phyloP scores from a whole-genome alignment of 2,329 filamentous ascomycete species.

The Dryadomyces sulphureus region DNA sequence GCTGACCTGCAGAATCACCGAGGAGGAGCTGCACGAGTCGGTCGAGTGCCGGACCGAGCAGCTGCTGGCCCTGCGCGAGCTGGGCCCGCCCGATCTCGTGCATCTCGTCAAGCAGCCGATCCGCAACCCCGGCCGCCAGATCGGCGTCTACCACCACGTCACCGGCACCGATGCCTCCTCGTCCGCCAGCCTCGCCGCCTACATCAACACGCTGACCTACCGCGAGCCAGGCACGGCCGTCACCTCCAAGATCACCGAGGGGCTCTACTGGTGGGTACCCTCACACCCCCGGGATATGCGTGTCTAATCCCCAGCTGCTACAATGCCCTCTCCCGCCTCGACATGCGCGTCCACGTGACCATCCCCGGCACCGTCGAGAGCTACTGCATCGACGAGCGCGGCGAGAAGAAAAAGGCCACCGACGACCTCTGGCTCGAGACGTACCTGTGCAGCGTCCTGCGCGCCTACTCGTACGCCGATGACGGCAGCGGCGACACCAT shows the following conservation, averaged over 20 bases:
- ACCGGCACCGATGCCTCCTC: slow-evolving; percentile 95
- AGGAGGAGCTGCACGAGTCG: slow-evolving; percentile 82
- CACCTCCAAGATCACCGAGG: slow-evolving; percentile 76
- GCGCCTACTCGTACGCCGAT: slow-evolving; percentile 93
- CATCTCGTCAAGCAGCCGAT: slow-evolving; percentile 71
- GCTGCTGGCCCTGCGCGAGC: slow-evolving; percentile 70
- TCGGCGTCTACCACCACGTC: slow-evolving; percentile 93
- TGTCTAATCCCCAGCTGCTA: slow-evolving; percentile 51
- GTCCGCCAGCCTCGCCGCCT: slow-evolving; percentile 89
- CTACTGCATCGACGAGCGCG: slow-evolving; percentile 93
- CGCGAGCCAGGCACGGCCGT: slow-evolving; percentile 65
- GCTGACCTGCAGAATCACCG: slow-evolving; percentile 55
- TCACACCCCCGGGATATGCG: no score
- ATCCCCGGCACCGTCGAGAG: slow-evolving; percentile 94
- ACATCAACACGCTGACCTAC: slow-evolving; percentile 96
- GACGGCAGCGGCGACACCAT: slow-evolving; percentile 89
- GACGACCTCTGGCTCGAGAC: slow-evolving; percentile 96
- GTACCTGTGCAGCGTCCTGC: slow-evolving; percentile 85
- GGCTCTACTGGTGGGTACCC: slow-evolving; percentile 67
- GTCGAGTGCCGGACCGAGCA: slow-evolving; percentile 88
- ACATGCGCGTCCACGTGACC: slow-evolving; percentile 97
- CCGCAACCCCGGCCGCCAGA: slow-evolving; percentile 50
- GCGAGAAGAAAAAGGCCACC: slow-evolving; percentile 83
- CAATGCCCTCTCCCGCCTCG: slow-evolving; percentile 94
- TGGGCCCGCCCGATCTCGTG: slow-evolving; percentile 89